Base-by-base conservation (phyloP, 352 stramenopile species). In the Paralagenidium karlingii region DNA sequence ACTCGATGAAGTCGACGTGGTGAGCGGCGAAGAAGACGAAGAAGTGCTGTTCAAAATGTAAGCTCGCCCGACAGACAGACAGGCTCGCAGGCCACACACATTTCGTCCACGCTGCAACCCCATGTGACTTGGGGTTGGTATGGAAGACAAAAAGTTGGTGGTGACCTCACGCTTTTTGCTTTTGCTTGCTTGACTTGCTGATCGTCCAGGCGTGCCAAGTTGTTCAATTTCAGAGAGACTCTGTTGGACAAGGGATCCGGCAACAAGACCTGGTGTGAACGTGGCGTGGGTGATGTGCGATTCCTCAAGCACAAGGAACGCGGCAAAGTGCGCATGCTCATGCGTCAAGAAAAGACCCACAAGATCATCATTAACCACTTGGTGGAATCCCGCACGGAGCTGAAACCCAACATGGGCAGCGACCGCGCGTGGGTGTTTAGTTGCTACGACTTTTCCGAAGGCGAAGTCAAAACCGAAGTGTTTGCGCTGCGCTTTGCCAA, bases 311-410 rank as follows among this genome's bases (percentile, higher is more conserved):
- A 99, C 81, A 94, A 91, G 63, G 86, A 97, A 51, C 63, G 81
- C 57, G 68, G 85, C 47, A 94, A 93, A 58, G 79, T 98, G 47
- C 84, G 95, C 50, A 67, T 97, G 40, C 73, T 99, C 20, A 98
- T 99, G 95, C 82, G 94, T 44, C 94, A 98, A 63, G 95, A 98
- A 63, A 98, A 98, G 66, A 99, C 94, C 22, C 96, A 98, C 84
- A 99, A 99, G 71, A 89, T 99, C 51, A 91, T 98, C 65, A 74
- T 88, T 41, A 99, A 99, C 65, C 94, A 98, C 70, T 70, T 97
- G 26, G 64, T 98, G 10, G 94, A 98, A 70, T 94, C 94, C 27
- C 82, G 93, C 39, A 98, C 97, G 51, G 81, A 94, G 32, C 68
- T 98, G 24, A 80, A 94, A 55, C 87, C 94, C 12, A 98, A 99